These are phyloP conservation scores for Berkeleyomyces rouxiae DNA, from an alignment of 2,329 filamentous ascomycete species.

Conservation along the genomic window DNA sequence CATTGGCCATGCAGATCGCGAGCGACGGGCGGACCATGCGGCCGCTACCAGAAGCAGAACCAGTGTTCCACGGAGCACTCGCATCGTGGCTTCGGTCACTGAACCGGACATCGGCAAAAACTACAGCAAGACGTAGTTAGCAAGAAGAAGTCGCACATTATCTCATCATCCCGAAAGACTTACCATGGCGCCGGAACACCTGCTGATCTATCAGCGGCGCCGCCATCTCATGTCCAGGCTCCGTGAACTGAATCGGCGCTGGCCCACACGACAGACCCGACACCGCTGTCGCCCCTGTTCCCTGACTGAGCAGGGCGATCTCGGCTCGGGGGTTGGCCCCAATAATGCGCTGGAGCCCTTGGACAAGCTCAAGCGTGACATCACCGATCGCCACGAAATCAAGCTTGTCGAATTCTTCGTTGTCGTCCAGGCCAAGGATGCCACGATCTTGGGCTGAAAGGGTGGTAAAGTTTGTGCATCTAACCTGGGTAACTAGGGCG, in stretches of 20 bases:
- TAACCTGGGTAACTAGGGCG: not conserved
- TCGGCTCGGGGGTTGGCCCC: not conserved
- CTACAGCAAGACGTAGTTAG: not conserved
- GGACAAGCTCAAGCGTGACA: not conserved
- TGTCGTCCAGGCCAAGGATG: not conserved
- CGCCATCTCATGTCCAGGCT: not conserved
- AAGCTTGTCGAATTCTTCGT: not conserved
- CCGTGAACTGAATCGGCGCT: not conserved
- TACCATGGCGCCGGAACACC: not conserved
- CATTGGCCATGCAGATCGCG: not conserved
- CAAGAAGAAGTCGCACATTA: not conserved
- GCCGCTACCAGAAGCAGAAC: not conserved
- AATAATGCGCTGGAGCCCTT: not conserved
- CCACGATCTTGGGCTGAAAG: not conserved
- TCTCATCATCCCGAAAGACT: not conserved
- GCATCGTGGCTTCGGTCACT: constrained; percentile 2
- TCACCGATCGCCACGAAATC: not conserved
- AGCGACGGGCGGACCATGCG: constrained; percentile 1
- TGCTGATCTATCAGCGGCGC: not conserved
- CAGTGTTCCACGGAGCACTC: not conserved
- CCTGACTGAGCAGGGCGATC: constrained; percentile 1
- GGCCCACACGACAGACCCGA: not conserved
- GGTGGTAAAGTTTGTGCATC: not conserved
- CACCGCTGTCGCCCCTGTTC: not conserved
- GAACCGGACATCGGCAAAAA: constrained; percentile 5